Conservation (phyloP, 306 rosid genomes). For the Begonia fuchsioides region DNA sequence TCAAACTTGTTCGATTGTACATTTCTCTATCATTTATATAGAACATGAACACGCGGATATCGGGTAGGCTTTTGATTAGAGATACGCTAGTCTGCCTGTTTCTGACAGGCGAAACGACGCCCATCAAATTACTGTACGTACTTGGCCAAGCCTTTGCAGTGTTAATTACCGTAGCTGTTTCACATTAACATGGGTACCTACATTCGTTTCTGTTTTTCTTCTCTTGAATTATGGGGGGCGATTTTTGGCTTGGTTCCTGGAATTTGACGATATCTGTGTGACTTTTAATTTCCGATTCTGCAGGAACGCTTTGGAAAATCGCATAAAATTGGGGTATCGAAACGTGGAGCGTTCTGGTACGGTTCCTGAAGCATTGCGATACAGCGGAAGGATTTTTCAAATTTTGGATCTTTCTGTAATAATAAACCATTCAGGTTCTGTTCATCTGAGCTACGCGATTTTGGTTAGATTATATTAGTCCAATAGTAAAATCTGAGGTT, state of each 20-base stretch:
- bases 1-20: too few relatives aligned
- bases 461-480: constrained; percentile 46
- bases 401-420: constrained; percentile 45
- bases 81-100: too few relatives aligned
- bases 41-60: too few relatives aligned
- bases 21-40: too few relatives aligned
- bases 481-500: constrained; percentile 24
- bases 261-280: constrained; percentile 25
- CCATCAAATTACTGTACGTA: too few relatives aligned
- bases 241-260: constrained; percentile 29
- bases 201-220: background rate
- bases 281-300: constrained; percentile 47
- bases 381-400: constrained; percentile 37
- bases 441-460: constrained; percentile 36
- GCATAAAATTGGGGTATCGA: constrained; percentile 29
- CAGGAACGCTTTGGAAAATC: constrained; percentile 61
- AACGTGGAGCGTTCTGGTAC: constrained; percentile 34
- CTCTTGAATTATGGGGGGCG: constrained; percentile 17
- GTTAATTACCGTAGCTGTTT: too few relatives aligned
- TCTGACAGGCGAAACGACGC: too few relatives aligned
- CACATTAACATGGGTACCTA: too few relatives aligned
- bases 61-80: too few relatives aligned
- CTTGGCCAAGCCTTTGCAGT: too few relatives aligned
- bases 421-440: constrained; percentile 18
- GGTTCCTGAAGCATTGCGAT: constrained; percentile 34